Evolutionary conservation across 805 yeast genomes (phyloP), one percentile per base, ranked within the genome.

Genomic region (Pichia paraexigua): DNA sequence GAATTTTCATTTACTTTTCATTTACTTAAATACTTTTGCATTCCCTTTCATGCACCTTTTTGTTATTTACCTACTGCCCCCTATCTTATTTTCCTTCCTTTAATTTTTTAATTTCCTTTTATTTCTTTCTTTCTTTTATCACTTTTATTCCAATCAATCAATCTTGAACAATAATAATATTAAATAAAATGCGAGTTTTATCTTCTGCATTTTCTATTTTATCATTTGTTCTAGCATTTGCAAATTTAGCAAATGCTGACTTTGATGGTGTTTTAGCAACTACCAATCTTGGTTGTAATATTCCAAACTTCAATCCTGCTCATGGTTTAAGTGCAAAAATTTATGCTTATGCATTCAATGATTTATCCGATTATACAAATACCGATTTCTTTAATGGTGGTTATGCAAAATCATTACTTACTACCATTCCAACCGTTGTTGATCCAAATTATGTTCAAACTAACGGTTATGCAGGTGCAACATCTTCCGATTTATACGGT

Each of bases 241-340:
- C 20, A 17, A 35, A n/a, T n/a, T n/a, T 35, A 17, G 39, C 47
- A 30, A 28, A 5, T 18, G 48, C 48, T 40, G 52, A 41, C 18
- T 41, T 28, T 18, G 40, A 43, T 21, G 50, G 50, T 43, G 32
- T 30, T 27, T 13, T 52, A 20, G 18, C 27, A 20, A 22, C 46
- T 2, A 13, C 50, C 5, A 47, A 43, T 18, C 20, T n/a, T 6
- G 53, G 55, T 50, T 50, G 48, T 43, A 22, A 18, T 9, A 47
- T 50, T 30, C 12, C 30, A 12, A 53, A 43, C 21, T 17, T 43
- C 1, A 9, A 24, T 12, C 30, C 53, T 3, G 35, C 15, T 1
- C 32, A 53, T 9, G 58, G 58, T 45, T 55, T 53, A n/a, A 21
- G 18, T 12, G 56, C 52, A 6, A 50, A 32, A 12, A 30, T 51